A percentile compares a stretch with the other conserved stretches of the same genome.
Evolutionary conservation across 176 grass and related monocot species (phyloP).

Genomic region (Oryza meridionalis): DNA sequence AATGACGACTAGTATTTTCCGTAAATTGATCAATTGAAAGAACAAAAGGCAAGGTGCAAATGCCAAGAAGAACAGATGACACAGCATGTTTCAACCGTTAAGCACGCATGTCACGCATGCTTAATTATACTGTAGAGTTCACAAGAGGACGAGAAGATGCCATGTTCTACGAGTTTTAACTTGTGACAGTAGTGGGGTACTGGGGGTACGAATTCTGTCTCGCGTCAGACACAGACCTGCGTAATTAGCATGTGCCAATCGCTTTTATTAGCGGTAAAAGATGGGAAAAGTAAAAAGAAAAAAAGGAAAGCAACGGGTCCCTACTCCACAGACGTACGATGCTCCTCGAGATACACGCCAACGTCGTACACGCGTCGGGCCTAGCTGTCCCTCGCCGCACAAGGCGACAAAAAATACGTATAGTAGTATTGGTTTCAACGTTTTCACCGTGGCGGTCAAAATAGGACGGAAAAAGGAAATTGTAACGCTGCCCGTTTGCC

Average conservation of each 20-base stretch:
- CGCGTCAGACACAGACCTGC: neutral
- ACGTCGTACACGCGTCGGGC: slow-evolving; percentile 22
- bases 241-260: slow-evolving; percentile 19
- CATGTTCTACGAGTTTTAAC: no score
- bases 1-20: no score
- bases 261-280: neutral
- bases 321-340: neutral
- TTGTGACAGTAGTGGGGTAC: neutral
- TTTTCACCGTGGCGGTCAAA: slow-evolving; percentile 26
- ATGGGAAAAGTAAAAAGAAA: neutral
- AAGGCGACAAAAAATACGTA: slow-evolving; percentile 34
- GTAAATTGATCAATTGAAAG: no score
- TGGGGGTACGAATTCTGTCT: neutral
- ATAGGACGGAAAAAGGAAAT: neutral
- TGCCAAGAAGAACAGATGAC: no score
- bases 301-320: neutral
- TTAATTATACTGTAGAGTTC: neutral
- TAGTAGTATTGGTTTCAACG: neutral
- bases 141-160: no score
- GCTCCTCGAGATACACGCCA: neutral
- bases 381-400: neutral
- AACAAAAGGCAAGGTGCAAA: no score
- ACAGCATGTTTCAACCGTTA: neutral
- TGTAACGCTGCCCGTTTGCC: neutral
- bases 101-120: neutral